Base-by-base conservation (phyloP, 2,329 filamentous ascomycete species). In the Madurella fahalii region DNA sequence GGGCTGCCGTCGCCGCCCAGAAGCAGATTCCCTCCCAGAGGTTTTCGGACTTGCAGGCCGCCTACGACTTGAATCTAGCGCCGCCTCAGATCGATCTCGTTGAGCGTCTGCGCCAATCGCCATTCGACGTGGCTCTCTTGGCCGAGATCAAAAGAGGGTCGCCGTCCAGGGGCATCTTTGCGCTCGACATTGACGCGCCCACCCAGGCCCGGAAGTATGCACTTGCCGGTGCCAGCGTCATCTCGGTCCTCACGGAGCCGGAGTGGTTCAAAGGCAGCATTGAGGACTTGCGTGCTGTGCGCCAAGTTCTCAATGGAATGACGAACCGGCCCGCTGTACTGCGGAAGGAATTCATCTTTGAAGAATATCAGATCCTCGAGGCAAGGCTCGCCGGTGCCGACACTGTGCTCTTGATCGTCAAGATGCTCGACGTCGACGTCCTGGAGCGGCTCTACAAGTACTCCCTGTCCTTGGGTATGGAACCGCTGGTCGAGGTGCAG, bases 201-300 rank as follows among this genome's bases (percentile, higher is more conserved):
- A 84, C 86, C 5, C 94, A 99, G 71, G 94, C 95, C 41, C 85
- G 86, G 60, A 90, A 87, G 62, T 99, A 99, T 70, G 94, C 95
- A 9, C 80, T 94, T 49, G 92, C 94, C 7, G 95, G 94, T 13
- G 94, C 94, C 46, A 97, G 93, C 68, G 90, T 95, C 40, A 99
- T 99, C 62, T 97, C 94, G 1, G 94, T 99, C n/a, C 81, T 99
- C 45, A 99, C 94, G 0, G 94, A 99, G 72, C 94, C 95, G 0
- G 89, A 97, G 67, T 99, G 94, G 94, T 99, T 99, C 78, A 97
- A 96, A 74, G 94, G 94, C 46, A 95, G 88, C 71, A 92, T 99
- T 57, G 93, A 99, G 55, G 94, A 99, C 68, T 75, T 99, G 51
- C 84, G 89, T 57, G 84, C 87, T 34, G 94, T 97, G 31, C 84